Conservation (phyloP, 2,329 filamentous ascomycete genomes). For the Fusarium anguioides region DNA sequence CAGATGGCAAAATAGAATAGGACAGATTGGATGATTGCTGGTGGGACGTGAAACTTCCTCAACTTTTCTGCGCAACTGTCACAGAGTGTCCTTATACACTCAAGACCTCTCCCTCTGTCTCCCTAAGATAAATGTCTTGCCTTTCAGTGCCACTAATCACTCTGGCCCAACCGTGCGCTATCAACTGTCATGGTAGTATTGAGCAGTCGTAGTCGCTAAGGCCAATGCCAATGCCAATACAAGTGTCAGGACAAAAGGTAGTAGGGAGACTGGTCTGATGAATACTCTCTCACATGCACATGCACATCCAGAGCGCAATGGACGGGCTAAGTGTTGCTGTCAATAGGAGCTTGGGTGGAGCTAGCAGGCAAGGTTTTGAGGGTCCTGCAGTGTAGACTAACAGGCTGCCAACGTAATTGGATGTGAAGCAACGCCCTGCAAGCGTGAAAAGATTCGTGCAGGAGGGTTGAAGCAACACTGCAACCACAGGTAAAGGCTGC, state of each 20-base stretch:
- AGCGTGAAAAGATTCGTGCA: slow-evolving; percentile 32
- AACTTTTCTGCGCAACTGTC: slow-evolving; percentile 17
- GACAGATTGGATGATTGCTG: slow-evolving; percentile 34
- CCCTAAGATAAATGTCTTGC: slow-evolving; percentile 34
- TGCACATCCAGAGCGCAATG: slow-evolving; percentile 33
- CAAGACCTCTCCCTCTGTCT: slow-evolving; percentile 24
- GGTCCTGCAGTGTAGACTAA: slow-evolving; percentile 25
- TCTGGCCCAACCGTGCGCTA: slow-evolving; percentile 26
- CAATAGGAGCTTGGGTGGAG: slow-evolving; percentile 37
- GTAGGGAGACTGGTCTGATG: slow-evolving; percentile 24
- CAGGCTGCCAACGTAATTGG: slow-evolving; percentile 39
- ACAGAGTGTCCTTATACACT: slow-evolving; percentile 32
- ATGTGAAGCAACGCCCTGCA: slow-evolving; percentile 25
- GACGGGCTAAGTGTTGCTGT: slow-evolving; percentile 35
- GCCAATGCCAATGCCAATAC: slow-evolving; percentile 5
- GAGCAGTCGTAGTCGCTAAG: slow-evolving; percentile 8
- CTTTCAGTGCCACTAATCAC: slow-evolving; percentile 36
- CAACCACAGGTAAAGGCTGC: slow-evolving; percentile 6
- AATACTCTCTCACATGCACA: slow-evolving; percentile 25
- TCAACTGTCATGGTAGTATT: slow-evolving; percentile 35
- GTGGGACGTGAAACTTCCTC: slow-evolving; percentile 17
- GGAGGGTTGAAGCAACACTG: slow-evolving; percentile 17
- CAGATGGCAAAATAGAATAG: slow-evolving; percentile 21
- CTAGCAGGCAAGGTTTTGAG: slow-evolving; percentile 32
- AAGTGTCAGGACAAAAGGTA: slow-evolving; percentile 12